Conservation (phyloP, 371 early-diverging fungal species). For the Mucor mucedo region DNA sequence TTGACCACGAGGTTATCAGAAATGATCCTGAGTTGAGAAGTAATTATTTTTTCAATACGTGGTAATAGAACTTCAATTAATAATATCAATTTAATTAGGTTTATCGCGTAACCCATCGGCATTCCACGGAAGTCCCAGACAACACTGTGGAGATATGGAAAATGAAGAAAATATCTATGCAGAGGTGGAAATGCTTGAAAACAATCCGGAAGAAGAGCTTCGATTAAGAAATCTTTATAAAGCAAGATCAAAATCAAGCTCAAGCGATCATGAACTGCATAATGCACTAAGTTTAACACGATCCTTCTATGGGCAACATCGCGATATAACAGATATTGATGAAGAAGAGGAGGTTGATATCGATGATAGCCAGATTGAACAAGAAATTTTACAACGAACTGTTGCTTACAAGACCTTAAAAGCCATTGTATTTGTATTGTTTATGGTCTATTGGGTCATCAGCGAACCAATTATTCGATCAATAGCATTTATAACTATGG, state of each 20-base stretch:
- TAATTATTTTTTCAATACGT: conserved; percentile 1
- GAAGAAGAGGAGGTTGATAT: background rate
- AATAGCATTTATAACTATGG: conserved; percentile 27
- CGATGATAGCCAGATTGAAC: too few species aligned
- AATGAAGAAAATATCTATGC: conserved; percentile 9
- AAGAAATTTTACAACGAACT: background rate
- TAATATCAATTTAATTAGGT: background rate
- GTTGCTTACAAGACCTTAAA: background rate
- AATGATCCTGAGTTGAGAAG: conserved; percentile 20
- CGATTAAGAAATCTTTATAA: background rate
- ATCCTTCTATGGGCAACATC: background rate
- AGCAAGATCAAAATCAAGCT: too few species aligned
- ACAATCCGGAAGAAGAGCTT: conserved; percentile 13
- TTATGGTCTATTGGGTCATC: conserved; percentile 31
- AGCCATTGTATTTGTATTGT: conserved; percentile 21
- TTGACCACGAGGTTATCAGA: conserved; percentile 20
- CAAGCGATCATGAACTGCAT: too few species aligned
- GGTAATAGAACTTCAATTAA: too few species aligned
- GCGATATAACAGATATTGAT: background rate
- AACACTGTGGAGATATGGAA: conserved; percentile 11
- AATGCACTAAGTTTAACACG: background rate
- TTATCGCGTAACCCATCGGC: conserved; percentile 12
- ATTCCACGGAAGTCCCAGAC: conserved; percentile 2
- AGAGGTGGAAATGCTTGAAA: conserved; percentile 16
- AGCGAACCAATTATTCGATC: conserved; percentile 28